Percentiles rank a stretch among this genome's conserved stretches.
These are phyloP conservation scores for Marasmius sp. DNA, from an alignment of 1,284 basidiomycete genomes.

Conservation along the genomic window DNA sequence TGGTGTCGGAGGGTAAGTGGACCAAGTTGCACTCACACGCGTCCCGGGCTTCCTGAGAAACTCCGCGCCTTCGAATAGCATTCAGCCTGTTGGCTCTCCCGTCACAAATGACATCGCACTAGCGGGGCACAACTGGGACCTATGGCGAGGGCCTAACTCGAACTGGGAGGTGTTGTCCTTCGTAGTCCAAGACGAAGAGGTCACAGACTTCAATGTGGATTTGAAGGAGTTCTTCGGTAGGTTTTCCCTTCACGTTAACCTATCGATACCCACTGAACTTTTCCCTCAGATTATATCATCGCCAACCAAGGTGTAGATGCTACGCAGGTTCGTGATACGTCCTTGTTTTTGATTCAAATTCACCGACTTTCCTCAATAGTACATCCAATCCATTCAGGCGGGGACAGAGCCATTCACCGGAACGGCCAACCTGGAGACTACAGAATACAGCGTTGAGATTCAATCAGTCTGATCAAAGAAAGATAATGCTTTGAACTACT, in stretches of 20 bases:
- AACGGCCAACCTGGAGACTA: conserved; percentile 38
- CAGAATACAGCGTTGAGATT: conserved; percentile 35
- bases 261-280: neutral
- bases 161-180: conserved; percentile 62
- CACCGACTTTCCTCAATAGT: conserved; percentile 25
- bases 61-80: conserved; percentile 27
- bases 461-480: neutral
- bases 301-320: conserved; percentile 38
- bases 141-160: conserved; percentile 55
- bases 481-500: no score
- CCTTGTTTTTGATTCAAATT: neutral
- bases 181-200: conserved; percentile 46
- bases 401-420: conserved; percentile 50
- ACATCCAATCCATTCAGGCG: conserved; percentile 44
- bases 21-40: neutral
- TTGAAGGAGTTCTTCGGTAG: conserved; percentile 57
- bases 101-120: conserved; percentile 40
- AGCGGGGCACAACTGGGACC: conserved; percentile 53
- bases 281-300: conserved; percentile 37
- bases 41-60: neutral
- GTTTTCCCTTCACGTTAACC: conserved; percentile 12
- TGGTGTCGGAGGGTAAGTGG: conserved; percentile 49
- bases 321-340: conserved; percentile 31
- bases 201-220: conserved; percentile 54
- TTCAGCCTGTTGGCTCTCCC: conserved; percentile 55